Evolutionary conservation across 768 basidiomycete genomes (phyloP), one percentile per base, ranked within the genome.

Genomic region (Lyophyllum decastes): DNA sequence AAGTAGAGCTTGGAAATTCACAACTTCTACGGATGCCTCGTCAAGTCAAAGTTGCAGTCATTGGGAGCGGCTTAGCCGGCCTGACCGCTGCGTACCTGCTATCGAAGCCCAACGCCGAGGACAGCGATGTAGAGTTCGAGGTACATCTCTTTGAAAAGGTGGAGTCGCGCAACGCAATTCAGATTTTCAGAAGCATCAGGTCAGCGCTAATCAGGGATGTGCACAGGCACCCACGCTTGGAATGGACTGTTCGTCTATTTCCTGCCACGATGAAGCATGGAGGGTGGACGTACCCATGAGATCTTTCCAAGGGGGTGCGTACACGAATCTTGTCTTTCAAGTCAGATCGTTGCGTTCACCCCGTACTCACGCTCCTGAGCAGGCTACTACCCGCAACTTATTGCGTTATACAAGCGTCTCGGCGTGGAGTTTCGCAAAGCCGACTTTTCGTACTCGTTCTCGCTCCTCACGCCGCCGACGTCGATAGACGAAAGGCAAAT

Each of bases 241-340:
- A 11, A 89, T 92, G 84, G 89, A 90, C 68, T 80, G 84, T 4
- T 76, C 83, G 14, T 87, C 83, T 0, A 74, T 84, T 38, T 82
- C 82, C 7, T 52, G 70, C 10, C 69, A 69, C 22, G 65, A 73
- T 21, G 65, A 73, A 34, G 71, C 79, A 49, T 83, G 82, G 78
- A 73, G 84, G 53, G 77, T 92, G 2, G 90, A 92, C 66, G 89
- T 91, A 0, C 90, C 90, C 0, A 92, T 92, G 90, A 74, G 90
- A 40, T 86, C 86, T 1, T 92, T 92, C 66, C 89, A 92, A 78
- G 86, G 86, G 73, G 88, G 89, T 86, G 54, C 50, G 82, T 62
- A 10, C 35, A 16, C n/a, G n/a, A 24, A 19, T 4, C 6, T 34
- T 14, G n/a, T 19, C 35, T 35, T 35, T 11, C n/a, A n/a, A 47